These are phyloP conservation scores for Euphrasia arctica DNA, from an alignment of 305 asterid genomes.

Conservation along the genomic window DNA sequence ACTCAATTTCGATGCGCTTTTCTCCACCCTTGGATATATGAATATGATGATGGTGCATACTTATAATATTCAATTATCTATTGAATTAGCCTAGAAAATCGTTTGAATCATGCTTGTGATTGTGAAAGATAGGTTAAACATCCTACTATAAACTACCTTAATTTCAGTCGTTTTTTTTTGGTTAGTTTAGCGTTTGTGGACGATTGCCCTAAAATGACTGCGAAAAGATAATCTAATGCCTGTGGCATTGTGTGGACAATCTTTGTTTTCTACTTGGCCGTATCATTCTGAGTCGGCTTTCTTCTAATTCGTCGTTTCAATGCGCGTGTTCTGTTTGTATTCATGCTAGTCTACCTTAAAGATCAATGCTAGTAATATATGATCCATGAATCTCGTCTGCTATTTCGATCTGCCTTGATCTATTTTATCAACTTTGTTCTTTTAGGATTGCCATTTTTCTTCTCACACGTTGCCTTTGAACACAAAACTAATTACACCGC, in stretches of 20 bases:
- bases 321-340: neutral
- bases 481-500: no score
- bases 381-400: neutral
- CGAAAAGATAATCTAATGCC: no score
- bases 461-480: neutral
- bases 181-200: no score
- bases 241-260: no score
- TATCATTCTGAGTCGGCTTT: neutral
- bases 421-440: neutral
- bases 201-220: no score
- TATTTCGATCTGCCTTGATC: neutral
- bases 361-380: no score
- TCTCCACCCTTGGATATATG: no score
- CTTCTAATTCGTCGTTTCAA: neutral
- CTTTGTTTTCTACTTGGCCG: no score
- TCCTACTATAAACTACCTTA: neutral
- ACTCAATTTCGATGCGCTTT: constrained; percentile 3
- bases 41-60: neutral
- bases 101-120: neutral
- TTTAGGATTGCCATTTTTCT: neutral
- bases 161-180: neutral
- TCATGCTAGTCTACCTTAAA: neutral
- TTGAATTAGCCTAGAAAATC: neutral
- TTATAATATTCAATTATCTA: neutral
- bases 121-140: neutral